Percentiles rank a stretch among this genome's conserved stretches.
phyloP scores from a whole-genome alignment of 768 basidiomycete genomes.

The Agrocybe pediades region DNA sequence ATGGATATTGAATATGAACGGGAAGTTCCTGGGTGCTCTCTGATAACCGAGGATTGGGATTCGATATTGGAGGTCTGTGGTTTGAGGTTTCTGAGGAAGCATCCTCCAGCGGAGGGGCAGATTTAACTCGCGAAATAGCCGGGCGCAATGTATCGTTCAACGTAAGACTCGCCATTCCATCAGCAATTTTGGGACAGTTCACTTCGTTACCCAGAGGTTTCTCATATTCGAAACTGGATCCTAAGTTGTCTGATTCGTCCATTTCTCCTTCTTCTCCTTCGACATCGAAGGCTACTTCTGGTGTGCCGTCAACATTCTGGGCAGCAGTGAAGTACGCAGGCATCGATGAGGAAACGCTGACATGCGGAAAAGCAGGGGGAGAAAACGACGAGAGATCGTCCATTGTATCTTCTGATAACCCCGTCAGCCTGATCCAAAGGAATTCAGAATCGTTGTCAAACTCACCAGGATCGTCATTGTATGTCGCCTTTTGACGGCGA shows the following conservation, averaged over 20 bases:
- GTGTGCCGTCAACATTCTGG: too few relatives aligned
- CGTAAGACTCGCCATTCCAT: neutral
- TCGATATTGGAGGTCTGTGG: neutral
- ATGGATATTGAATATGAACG: too few relatives aligned
- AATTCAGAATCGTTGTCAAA: too few relatives aligned
- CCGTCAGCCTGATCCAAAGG: too few relatives aligned
- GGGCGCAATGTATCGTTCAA: neutral
- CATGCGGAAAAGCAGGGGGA: too few relatives aligned
- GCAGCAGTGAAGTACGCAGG: too few relatives aligned
- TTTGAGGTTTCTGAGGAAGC: neutral
- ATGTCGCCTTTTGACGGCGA: too few relatives aligned
- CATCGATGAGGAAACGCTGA: too few relatives aligned
- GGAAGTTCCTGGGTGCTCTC: too few relatives aligned
- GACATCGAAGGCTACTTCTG: neutral
- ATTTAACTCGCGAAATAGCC: neutral
- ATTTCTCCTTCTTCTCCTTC: neutral
- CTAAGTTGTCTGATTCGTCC: neutral
- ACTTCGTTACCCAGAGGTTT: neutral
- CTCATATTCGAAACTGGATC: neutral
- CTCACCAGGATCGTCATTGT: too few relatives aligned
- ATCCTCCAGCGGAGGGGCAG: neutral
- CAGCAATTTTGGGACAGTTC: neutral
- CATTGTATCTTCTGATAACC: too few relatives aligned
- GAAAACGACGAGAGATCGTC: too few relatives aligned
- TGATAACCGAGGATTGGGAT: neutral